A percentile compares a stretch with the other conserved stretches of the same genome.
These are phyloP conservation scores for Moesziomyces sp. DNA, from an alignment of 1,284 basidiomycete genomes.

Conservation along the genomic window DNA sequence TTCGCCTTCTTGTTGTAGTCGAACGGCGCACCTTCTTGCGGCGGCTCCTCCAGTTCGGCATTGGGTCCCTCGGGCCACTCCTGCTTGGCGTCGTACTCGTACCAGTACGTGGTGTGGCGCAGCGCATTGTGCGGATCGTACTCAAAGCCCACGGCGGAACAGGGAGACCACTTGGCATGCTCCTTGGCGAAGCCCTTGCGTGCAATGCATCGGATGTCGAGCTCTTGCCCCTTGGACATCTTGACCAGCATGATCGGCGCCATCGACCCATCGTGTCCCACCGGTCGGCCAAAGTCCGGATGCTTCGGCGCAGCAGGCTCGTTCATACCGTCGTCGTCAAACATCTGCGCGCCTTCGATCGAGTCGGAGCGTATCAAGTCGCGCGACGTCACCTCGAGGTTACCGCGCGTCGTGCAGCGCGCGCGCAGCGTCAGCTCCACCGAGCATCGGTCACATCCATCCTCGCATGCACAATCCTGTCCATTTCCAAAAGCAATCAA, in stretches of 20 bases:
- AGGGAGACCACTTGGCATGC: conserved; percentile 98
- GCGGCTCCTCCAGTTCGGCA: conserved; percentile 63
- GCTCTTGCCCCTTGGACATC: conserved; percentile 91
- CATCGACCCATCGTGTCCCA: conserved; percentile 75
- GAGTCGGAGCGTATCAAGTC: conserved; percentile 59
- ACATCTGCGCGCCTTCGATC: conserved; percentile 45
- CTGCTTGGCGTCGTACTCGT: conserved; percentile 72
- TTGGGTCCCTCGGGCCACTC: conserved; percentile 65
- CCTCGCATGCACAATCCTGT: conserved; percentile 85
- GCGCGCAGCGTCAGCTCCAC: conserved; percentile 80
- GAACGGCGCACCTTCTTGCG: conserved; percentile 58
- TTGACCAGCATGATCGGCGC: conserved; percentile 82
- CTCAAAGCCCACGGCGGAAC: conserved; percentile 93
- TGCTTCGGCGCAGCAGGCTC: conserved; percentile 62
- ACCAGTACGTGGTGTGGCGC: conserved; percentile 96
- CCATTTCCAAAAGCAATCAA: too few relatives aligned
- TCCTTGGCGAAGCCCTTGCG: conserved; percentile 99
- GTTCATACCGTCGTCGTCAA: conserved; percentile 50
- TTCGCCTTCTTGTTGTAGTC: conserved; percentile 60
- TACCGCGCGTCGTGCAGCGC: conserved; percentile 73
- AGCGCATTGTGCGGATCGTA: conserved; percentile 99
- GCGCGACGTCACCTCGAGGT: conserved; percentile 81
- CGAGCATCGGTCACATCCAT: conserved; percentile 82
- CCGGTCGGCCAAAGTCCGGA: conserved; percentile 83
- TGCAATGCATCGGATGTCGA: conserved; percentile 86